A percentile compares a stretch with the other conserved stretches of the same genome.
Evolutionary conservation across 176 grass and related monocot genomes (phyloP).

Genomic region (Avena atlantica): DNA sequence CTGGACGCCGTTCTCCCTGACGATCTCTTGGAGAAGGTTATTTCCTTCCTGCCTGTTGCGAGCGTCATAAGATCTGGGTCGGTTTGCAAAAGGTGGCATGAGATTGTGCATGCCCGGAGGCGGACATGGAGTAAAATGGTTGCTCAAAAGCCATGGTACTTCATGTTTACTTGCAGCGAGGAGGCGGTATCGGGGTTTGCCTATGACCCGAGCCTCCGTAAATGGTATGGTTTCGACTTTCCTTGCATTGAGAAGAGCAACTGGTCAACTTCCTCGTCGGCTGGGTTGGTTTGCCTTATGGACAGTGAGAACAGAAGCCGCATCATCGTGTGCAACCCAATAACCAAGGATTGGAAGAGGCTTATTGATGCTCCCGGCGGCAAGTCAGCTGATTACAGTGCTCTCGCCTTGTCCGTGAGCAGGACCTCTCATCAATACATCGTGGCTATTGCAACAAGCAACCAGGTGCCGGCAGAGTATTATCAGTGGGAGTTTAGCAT

Average conservation of each 20-base stretch:
- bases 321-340: conserved; percentile 82
- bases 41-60: conserved; percentile 74
- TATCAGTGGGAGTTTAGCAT: conserved; percentile 79
- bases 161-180: conserved; percentile 87
- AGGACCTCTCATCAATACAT: conserved; percentile 63
- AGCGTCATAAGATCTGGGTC: conserved; percentile 76
- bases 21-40: conserved; percentile 84
- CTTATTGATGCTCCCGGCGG: conserved; percentile 60
- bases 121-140: conserved; percentile 53
- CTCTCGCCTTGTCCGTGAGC: conserved; percentile 64
- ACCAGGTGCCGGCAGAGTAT: conserved; percentile 63
- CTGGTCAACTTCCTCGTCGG: conserved; percentile 80
- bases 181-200: conserved; percentile 64
- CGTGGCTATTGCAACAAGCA: conserved; percentile 73
- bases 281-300: conserved; percentile 81
- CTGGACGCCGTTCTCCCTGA: conserved; percentile 65
- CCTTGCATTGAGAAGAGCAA: conserved; percentile 90
- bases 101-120: conserved; percentile 59
- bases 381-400: conserved; percentile 74
- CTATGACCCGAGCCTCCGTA: conserved; percentile 65
- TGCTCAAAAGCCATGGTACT: conserved; percentile 95
- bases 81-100: conserved; percentile 85
- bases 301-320: conserved; percentile 72
- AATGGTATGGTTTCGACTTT: conserved; percentile 85
- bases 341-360: conserved; percentile 71